Evolutionary conservation across 2,329 filamentous ascomycete genomes (phyloP).

Genomic region (Cladosporium sp.): DNA sequence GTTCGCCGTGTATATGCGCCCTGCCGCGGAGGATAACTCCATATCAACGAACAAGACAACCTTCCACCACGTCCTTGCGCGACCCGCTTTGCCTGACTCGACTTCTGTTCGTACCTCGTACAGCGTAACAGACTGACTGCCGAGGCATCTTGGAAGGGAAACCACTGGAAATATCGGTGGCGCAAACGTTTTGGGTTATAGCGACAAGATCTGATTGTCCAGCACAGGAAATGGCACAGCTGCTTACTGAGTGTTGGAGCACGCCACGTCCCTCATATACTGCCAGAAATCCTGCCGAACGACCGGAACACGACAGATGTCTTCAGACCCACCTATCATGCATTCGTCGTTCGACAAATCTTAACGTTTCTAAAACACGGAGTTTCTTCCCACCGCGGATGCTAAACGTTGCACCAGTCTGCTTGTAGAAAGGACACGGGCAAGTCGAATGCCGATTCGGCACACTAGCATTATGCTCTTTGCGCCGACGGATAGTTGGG

Average conservation of each 20-base stretch:
- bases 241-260: neutral
- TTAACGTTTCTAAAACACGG: neutral
- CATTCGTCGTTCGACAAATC: neutral
- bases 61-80: neutral
- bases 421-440: neutral
- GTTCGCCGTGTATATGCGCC: neutral
- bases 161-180: neutral
- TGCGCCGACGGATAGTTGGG: neutral
- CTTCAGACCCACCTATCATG: neutral
- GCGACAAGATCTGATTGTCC: neutral
- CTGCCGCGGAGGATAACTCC: neutral
- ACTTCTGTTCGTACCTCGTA: neutral
- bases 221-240: neutral
- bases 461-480: neutral
- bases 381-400: neutral
- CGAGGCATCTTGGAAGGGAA: neutral
- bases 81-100: neutral
- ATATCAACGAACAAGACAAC: neutral
- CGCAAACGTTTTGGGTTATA: neutral
- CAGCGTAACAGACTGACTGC: neutral
- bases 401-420: neutral
- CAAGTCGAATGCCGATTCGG: neutral
- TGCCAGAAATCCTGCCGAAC: too few species aligned
- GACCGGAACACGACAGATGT: neutral
- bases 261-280: neutral